Evolutionary conservation across 139 green algal species (phyloP), one percentile per base, ranked within the genome.

Genomic region (Picocystis salinarum): DNA sequence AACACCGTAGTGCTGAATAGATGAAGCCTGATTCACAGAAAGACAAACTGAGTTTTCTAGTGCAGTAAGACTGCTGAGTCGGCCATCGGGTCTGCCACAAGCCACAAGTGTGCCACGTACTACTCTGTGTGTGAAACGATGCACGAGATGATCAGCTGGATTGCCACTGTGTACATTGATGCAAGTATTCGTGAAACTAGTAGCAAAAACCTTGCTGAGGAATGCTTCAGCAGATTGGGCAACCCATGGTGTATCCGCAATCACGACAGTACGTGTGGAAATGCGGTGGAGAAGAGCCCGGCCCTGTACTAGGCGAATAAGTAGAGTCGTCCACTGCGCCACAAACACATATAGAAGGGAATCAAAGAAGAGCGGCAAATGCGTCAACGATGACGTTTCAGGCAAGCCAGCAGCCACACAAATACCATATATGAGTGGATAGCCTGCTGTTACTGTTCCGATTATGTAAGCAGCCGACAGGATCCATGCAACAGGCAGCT

Each of bases 141-240:
- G 53, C 23, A 62, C 53, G 4, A 62, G 23, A 39, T 62, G 53
- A 27, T 62, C 53, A 10, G 58, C 44, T 11, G 53, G 49, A 23
- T 51, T 61, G 10, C 37, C 50, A 2, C 53, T 48, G n/a, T 62
- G 53, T 28, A 62, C 53, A 25, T 62, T 48, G 6, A 62, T 18
- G 23, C 15, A 31, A 37, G 9, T 47, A 44, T 17, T 54, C 10
- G 28, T 41, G 50, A 46, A 62, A 37, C 50, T 62, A 26, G 58
- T 18, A 4, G 53, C 29, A 27, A 58, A 56, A 12, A 62, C 34
- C 34, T 62, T 62, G 30, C 27, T 40, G 2, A 61, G 48, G 27
- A 52, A 62, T 6, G 23, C 30, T 28, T 62, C 53, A 20, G 58
- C 39, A 11, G 33, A 17, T 23, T 62, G 53, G 53, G 57, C 48